Conservation (phyloP, 768 basidiomycete genomes). For the Leccinum imitatum region DNA sequence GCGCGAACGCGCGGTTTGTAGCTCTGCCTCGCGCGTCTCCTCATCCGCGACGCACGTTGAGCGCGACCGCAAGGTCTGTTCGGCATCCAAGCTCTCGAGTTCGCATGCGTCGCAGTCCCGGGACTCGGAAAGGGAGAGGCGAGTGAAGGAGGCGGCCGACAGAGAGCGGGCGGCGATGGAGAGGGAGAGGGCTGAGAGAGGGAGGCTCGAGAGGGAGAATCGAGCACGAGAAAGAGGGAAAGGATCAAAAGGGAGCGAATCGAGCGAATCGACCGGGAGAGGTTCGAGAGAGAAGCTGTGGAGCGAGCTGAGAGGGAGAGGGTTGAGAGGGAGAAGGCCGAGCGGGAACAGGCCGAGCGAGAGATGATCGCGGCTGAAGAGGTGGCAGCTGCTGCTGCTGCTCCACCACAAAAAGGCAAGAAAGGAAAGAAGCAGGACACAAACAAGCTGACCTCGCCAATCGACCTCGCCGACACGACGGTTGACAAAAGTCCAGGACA, state of each 20-base stretch:
- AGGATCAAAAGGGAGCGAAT: not conserved
- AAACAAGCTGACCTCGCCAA: conserved; percentile 26
- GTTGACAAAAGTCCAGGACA: conserved; percentile 39
- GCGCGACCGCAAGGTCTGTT: conserved; percentile 26
- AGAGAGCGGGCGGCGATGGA: conserved; percentile 18
- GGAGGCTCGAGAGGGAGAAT: conserved; percentile 8
- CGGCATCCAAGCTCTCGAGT: conserved; percentile 35
- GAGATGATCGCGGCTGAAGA: conserved; percentile 12
- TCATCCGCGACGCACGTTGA: conserved; percentile 23
- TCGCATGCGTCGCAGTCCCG: conserved; percentile 28
- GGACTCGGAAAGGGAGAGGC: conserved; percentile 27
- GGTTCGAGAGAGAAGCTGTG: conserved; percentile 1
- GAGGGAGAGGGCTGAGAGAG: conserved; percentile 18
- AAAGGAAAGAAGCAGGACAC: conserved; percentile 21
- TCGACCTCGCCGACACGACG: conserved; percentile 37
- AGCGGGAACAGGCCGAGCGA: conserved; percentile 15
- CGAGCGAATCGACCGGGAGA: not conserved
- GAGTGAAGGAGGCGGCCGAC: conserved; percentile 20
- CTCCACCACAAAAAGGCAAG: conserved; percentile 12
- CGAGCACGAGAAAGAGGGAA: conserved; percentile 12
- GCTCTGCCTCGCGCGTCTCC: conserved; percentile 25
- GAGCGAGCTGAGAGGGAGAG: not conserved
- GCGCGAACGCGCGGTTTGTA: conserved; percentile 26
- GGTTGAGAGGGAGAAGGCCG: conserved; percentile 3
- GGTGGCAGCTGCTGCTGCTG: conserved; percentile 2